Evolutionary conservation across 306 rosid species (phyloP).

Genomic region (Prunus fruticosa): DNA sequence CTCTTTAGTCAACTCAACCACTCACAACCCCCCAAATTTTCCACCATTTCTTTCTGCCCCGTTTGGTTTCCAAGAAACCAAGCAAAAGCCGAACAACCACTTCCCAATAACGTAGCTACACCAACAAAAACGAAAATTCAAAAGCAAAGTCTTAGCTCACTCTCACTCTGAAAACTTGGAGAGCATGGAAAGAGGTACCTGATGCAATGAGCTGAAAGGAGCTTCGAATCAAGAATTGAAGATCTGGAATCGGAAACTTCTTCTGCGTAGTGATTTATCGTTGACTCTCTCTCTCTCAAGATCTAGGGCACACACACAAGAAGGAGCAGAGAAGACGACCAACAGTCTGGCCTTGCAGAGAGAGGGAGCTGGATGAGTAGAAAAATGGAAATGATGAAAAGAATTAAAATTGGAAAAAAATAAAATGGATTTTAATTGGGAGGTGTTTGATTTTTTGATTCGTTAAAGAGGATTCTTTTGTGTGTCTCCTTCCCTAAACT

Average conservation of each 20-base stretch:
- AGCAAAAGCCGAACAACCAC: neutral
- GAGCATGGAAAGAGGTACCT: conserved; percentile 23
- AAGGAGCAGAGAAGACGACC: neutral
- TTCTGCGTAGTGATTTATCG: neutral
- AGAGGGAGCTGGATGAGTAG: neutral
- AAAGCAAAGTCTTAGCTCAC: neutral
- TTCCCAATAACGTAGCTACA: neutral
- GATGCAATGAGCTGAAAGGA: conserved; percentile 15
- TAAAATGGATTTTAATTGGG: neutral
- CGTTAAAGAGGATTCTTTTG: neutral
- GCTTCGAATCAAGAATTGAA: conserved; percentile 16
- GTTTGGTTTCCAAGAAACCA: conserved; percentile 16
- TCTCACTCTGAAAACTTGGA: neutral
- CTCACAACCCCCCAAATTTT: conserved; percentile 11
- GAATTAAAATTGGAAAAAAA: too few relatives aligned
- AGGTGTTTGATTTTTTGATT: neutral
- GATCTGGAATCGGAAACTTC: conserved; percentile 24
- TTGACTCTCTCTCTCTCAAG: conserved; percentile 14
- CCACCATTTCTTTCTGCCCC: conserved; percentile 4
- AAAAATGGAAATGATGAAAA: neutral
- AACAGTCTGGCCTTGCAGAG: neutral
- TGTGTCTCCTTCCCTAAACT: neutral
- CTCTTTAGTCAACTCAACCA: conserved; percentile 26
- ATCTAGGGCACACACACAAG: conserved; percentile 36
- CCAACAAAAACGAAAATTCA: neutral